Conservation (phyloP, 768 basidiomycete genomes). For the Leccinum aurantiacum region DNA sequence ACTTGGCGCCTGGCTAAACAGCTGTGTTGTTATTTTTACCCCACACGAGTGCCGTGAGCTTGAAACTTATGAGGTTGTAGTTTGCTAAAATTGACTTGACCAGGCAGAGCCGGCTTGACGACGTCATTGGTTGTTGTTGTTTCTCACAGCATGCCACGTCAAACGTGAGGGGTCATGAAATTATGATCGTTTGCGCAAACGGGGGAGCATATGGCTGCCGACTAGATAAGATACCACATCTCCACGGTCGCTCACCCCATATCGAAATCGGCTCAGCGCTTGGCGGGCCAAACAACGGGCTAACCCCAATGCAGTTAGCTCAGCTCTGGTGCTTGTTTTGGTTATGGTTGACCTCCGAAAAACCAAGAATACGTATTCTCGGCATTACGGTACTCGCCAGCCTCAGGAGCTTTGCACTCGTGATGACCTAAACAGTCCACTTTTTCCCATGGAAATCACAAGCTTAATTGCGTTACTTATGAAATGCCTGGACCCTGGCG, state of each 20-base stretch:
- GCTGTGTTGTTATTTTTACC: background rate
- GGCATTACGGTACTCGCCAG: no score
- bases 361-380: no score
- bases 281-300: background rate
- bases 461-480: background rate
- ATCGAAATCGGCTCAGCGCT: background rate
- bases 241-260: background rate
- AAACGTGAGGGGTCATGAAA: background rate
- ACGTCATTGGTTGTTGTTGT: background rate
- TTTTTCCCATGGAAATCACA: background rate
- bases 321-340: background rate
- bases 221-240: conserved; percentile 13
- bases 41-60: background rate
- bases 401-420: background rate
- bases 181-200: background rate
- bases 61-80: background rate
- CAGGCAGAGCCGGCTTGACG: background rate
- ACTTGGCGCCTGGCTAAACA: background rate
- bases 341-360: background rate
- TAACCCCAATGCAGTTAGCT: background rate
- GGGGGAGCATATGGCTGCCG: background rate
- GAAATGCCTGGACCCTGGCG: background rate
- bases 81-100: background rate
- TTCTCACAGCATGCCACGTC: conserved; percentile 4
- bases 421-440: background rate